Conservation (phyloP, 192 early-diverging fungal genomes). For the Coemansia sp. region DNA sequence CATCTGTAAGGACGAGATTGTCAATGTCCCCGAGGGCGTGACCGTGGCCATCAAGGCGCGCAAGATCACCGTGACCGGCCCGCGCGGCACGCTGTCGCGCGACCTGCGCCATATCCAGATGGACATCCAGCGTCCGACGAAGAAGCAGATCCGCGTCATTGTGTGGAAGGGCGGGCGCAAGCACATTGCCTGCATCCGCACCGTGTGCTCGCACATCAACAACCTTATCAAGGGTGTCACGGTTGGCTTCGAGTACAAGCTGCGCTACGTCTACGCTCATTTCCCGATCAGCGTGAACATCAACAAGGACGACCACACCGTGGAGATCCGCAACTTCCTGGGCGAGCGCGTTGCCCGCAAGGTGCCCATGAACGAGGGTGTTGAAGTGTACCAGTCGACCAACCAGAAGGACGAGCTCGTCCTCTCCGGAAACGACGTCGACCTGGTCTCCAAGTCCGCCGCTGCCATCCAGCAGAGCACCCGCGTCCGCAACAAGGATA, state of each 20-base stretch:
- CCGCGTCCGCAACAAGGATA: slow-evolving; percentile 98
- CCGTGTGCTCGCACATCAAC: slow-evolving; percentile 88
- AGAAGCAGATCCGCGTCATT: slow-evolving; percentile 72
- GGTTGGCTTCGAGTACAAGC: slow-evolving; percentile 98
- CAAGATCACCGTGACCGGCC: slow-evolving; percentile 78
- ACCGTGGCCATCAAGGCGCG: slow-evolving; percentile 85
- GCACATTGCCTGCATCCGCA: slow-evolving; percentile 98
- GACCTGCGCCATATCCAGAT: slow-evolving; percentile 91
- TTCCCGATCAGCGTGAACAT: slow-evolving; percentile 98
- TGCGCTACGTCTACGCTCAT: slow-evolving; percentile 98
- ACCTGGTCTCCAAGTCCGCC: slow-evolving; percentile 92
- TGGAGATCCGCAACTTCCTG: slow-evolving; percentile 99
- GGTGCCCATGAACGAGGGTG: slow-evolving; percentile 82
- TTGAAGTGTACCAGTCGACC: slow-evolving; percentile 69
- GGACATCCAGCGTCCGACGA: slow-evolving; percentile 69
- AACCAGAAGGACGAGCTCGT: slow-evolving; percentile 92
- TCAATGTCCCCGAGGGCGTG: slow-evolving; percentile 87
- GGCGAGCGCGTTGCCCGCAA: slow-evolving; percentile 90
- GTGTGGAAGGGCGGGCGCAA: slow-evolving; percentile 96
- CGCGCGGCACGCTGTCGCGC: slow-evolving; percentile 84
- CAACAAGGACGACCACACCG: slow-evolving; percentile 60
- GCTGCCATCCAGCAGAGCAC: slow-evolving; percentile 93
- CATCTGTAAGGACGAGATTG: slow-evolving; percentile 83
- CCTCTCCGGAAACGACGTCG: slow-evolving; percentile 88
- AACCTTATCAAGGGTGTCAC: slow-evolving; percentile 99